phyloP scores from a whole-genome alignment of 257 asterid species.

The Solanum lignicaule region DNA sequence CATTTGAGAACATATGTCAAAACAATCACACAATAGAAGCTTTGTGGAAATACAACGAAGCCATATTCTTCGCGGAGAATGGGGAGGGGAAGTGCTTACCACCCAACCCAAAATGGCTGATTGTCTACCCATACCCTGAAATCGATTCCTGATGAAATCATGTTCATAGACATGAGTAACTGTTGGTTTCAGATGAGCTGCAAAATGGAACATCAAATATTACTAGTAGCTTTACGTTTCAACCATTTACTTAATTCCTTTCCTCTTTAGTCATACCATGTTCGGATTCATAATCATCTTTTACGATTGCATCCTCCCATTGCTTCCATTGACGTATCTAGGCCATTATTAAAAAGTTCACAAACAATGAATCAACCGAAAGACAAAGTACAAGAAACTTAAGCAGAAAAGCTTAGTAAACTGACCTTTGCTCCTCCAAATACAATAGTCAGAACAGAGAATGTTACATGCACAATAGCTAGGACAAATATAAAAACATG shows the following conservation, averaged over 20 bases:
- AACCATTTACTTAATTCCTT: background rate
- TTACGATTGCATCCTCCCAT: slow-evolving; percentile 40
- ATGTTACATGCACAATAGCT: slow-evolving; percentile 55
- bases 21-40: background rate
- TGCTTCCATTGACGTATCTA: slow-evolving; percentile 43
- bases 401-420: background rate
- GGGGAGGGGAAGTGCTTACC: slow-evolving; percentile 33
- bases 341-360: background rate
- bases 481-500: slow-evolving; percentile 74
- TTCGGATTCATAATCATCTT: slow-evolving; percentile 17
- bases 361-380: background rate
- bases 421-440: slow-evolving; percentile 58
- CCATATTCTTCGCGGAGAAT: background rate
- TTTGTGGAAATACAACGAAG: background rate
- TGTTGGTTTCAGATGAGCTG: slow-evolving; percentile 42
- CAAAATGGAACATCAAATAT: background rate
- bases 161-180: slow-evolving; percentile 58
- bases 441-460: slow-evolving; percentile 51
- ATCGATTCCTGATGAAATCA: slow-evolving; percentile 64
- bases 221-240: background rate
- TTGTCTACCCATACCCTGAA: slow-evolving; percentile 45
- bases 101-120: slow-evolving; percentile 48
- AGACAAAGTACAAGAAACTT: background rate
- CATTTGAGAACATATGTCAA: background rate
- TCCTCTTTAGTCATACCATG: slow-evolving; percentile 13